Base-by-base conservation (phyloP, 2,329 filamentous ascomycete genomes). In the Coccinonectria pachysandricola region DNA sequence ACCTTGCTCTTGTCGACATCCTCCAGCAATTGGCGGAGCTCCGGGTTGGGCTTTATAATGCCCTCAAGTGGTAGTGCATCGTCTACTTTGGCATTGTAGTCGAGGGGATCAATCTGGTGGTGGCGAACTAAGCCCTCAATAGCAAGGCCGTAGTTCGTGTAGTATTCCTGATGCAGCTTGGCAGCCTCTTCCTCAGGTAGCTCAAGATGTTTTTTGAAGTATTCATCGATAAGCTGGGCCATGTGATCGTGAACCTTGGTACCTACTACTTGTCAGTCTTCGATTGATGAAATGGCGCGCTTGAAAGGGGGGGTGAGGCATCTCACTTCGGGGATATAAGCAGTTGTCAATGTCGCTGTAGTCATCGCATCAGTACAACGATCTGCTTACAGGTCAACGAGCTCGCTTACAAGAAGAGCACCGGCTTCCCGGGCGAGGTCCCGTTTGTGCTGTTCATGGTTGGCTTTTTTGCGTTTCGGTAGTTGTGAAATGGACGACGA, bases 341-440 rank as follows among this genome's bases (percentile, higher is more conserved):
- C 92, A 98, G 51, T 98, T 98, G 65, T 98, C 91, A 49, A 98
- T 96, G 52, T 98, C 91, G 50, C 95, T 96, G 55, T 73, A 11
- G 10, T 11, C 11, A 24, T 27, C 8, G 14, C 13, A 23, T 45
- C 34, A 46, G 33, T 17, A 10, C 12, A 17, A 12, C 16, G 14
- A 16, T 27, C 9, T 13, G 20, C 8, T 10, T 11, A 4, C 16
- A 12, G 15, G 14, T 17, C 10, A 2, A 19, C 15, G 8, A 15
- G 5, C 10, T 4, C 20, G 36, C 54, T 21, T 36, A 63, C 59
- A 63, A 62, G 48, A 63, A 63, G 17, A 63, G 39, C 7, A 63
- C 58, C 27, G 56, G 55, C 35, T 57, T 61, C 23, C 36, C 34
- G 28, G 46, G 19, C 19, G 29, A 35, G 21, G 46, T 46, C 27